phyloP scores from a whole-genome alignment of 106 monocot species.

The Hemerocallis citrina region DNA sequence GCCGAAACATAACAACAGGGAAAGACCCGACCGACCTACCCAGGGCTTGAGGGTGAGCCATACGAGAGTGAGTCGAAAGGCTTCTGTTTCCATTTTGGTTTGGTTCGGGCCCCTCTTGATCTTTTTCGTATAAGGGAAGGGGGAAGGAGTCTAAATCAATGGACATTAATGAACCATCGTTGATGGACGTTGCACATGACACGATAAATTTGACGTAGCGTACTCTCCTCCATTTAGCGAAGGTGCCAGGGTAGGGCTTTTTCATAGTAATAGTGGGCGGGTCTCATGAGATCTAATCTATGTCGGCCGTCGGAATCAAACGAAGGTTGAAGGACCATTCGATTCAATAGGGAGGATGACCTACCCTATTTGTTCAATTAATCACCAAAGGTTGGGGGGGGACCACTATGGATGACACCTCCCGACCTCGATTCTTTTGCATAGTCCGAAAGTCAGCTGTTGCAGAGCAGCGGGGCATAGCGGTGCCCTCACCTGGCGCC shows the following conservation, averaged over 20 bases:
- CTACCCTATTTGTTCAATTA: neutral
- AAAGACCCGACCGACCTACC: too few species aligned
- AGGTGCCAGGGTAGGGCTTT: neutral
- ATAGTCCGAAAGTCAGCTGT: slow-evolving; percentile 1
- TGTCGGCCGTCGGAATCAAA: slow-evolving; percentile 4
- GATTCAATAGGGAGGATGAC: neutral
- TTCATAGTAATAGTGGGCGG: neutral
- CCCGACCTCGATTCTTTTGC: slow-evolving; percentile 13
- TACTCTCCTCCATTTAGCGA: neutral
- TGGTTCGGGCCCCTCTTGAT: too few species aligned
- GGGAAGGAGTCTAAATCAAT: neutral
- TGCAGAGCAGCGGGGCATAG: neutral
- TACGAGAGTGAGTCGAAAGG: too few species aligned
- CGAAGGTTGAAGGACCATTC: slow-evolving; percentile 1
- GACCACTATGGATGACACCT: neutral
- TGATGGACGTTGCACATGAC: neutral
- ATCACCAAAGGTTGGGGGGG: slow-evolving; percentile 5
- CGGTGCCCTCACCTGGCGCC: slow-evolving; percentile 4
- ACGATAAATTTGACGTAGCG: neutral
- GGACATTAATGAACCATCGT: neutral
- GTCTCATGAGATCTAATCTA: too few species aligned
- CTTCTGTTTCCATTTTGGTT: too few species aligned
- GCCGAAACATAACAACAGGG: too few species aligned
- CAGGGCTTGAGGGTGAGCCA: too few species aligned
- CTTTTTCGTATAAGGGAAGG: too few species aligned